A percentile compares a stretch with the other conserved stretches of the same genome.
Evolutionary conservation across 2,329 filamentous ascomycete genomes (phyloP).

Genomic region (Venturia effusa): DNA sequence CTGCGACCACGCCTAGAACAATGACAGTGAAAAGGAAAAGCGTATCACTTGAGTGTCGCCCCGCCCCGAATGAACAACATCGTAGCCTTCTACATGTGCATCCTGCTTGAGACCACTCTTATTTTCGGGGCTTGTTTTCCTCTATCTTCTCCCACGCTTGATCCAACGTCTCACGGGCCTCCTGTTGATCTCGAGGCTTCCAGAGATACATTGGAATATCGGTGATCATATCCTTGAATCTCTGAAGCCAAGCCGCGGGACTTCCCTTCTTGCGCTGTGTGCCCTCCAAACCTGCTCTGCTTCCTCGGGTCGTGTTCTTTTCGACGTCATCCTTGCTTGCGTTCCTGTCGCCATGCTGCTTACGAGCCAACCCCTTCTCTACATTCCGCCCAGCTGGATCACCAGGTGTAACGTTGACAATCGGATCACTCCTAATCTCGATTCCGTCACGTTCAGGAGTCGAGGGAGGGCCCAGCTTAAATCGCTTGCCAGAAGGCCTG

Average conservation of each 20-base stretch:
- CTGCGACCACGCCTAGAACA: background rate
- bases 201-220: background rate
- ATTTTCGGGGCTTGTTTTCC: background rate
- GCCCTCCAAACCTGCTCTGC: background rate
- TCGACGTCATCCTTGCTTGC: background rate
- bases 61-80: background rate
- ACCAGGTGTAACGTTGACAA: background rate
- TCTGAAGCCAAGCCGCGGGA: background rate
- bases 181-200: background rate
- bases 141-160: background rate
- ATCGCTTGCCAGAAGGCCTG: background rate
- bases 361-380: background rate
- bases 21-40: background rate
- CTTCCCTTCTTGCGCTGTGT: background rate
- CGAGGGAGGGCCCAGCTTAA: background rate
- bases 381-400: background rate
- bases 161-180: background rate
- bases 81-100: background rate
- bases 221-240: background rate
- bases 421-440: background rate
- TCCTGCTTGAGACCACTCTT: too few species aligned
- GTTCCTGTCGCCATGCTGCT: background rate
- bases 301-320: background rate
- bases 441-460: background rate
- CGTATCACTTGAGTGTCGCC: background rate